Percentiles rank a stretch among this genome's conserved stretches.
Conservation (phyloP, 257 asterid species). For the Haberlea rhodopensis region DNA sequence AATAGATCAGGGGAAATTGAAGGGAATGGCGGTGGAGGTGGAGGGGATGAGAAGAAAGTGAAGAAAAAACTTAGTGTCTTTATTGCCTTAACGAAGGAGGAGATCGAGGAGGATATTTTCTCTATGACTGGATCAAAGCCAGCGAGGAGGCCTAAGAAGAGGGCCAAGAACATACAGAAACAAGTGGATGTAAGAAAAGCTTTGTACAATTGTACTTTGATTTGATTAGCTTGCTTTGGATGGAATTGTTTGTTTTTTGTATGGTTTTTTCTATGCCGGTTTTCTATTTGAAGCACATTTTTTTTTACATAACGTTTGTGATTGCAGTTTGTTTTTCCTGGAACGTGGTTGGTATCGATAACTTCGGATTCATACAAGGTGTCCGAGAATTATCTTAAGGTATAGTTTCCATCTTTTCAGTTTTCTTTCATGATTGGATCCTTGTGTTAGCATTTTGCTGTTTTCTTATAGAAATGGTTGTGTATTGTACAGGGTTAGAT, state of each 20-base stretch:
- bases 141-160: conserved; percentile 61
- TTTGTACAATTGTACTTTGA: background rate
- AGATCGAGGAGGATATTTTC: conserved; percentile 61
- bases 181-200: conserved; percentile 47
- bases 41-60: conserved; percentile 29
- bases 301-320: background rate
- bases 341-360: conserved; percentile 51
- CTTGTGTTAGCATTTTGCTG: conserved; percentile 9
- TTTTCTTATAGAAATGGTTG: conserved; percentile 16
- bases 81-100: conserved; percentile 40
- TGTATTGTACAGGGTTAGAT: conserved; percentile 40
- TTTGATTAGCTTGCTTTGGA: conserved; percentile 5
- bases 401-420: conserved; percentile 19
- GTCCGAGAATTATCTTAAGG: conserved; percentile 44
- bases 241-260: background rate
- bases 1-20: conserved; percentile 29
- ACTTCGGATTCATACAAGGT: conserved; percentile 56
- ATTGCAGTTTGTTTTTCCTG: conserved; percentile 56
- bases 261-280: background rate
- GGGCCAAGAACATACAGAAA: conserved; percentile 46
- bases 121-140: conserved; percentile 55
- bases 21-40: conserved; percentile 6
- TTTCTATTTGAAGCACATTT: background rate
- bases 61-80: conserved; percentile 36
- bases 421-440: background rate